These are phyloP conservation scores for Roridomyces roridus DNA, from an alignment of 768 basidiomycete genomes.

Conservation along the genomic window DNA sequence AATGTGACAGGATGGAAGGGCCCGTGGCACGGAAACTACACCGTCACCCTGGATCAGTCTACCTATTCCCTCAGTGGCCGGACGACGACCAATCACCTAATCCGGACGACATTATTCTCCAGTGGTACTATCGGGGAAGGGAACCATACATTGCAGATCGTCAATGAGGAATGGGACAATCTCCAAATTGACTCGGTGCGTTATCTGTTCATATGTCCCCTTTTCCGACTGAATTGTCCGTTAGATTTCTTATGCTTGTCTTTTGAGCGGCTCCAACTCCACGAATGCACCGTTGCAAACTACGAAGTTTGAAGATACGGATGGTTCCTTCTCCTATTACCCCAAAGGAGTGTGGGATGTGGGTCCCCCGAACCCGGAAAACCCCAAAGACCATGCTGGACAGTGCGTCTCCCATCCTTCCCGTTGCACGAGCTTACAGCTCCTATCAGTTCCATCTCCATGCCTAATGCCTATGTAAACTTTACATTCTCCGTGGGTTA, in stretches of 20 bases:
- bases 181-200: conserved; percentile 24
- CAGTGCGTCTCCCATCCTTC: conserved; percentile 16
- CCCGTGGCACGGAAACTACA: conserved; percentile 3
- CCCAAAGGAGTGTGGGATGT: conserved; percentile 12
- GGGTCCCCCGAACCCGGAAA: not conserved
- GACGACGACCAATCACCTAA: not conserved
- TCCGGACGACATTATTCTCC: conserved; percentile 2
- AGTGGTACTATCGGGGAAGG: not conserved
- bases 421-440: too few species aligned
- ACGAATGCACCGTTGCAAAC: not conserved
- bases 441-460: conserved; percentile 12
- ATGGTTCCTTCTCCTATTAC: conserved; percentile 3
- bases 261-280: not conserved
- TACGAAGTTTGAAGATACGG: not conserved
- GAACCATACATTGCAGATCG: conserved; percentile 2
- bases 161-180: conserved; percentile 1
- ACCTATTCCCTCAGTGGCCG: not conserved
- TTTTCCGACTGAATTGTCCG: not conserved
- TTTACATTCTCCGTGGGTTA: conserved; percentile 22
- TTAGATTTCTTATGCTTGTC: conserved; percentile 13
- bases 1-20: conserved; percentile 12
- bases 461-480: conserved; percentile 9
- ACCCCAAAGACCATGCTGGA: not conserved
- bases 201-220: not conserved
- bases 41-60: conserved; percentile 2